A percentile compares a stretch with the other conserved stretches of the same genome.
These are phyloP conservation scores for Nothophytophthora sp. DNA, from an alignment of 352 stramenopile genomes.

Conservation along the genomic window DNA sequence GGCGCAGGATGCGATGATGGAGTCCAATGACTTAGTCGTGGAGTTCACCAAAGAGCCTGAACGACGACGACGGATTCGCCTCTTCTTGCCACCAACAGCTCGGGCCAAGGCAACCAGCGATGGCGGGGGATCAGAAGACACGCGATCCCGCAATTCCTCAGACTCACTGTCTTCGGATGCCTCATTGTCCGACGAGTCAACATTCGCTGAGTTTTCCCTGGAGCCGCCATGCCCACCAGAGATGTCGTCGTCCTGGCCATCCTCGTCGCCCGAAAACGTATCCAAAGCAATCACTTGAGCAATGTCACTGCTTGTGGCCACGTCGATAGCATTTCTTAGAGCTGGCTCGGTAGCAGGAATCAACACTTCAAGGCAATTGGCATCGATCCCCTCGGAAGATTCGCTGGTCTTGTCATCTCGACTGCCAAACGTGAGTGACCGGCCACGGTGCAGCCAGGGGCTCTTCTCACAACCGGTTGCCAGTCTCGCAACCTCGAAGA, in stretches of 20 bases:
- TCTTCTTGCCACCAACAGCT: slow-evolving; percentile 40
- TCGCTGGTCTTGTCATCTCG: slow-evolving; percentile 27
- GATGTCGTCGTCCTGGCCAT: slow-evolving; percentile 24
- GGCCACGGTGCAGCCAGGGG: slow-evolving; percentile 54
- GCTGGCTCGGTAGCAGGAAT: slow-evolving; percentile 9
- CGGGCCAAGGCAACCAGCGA: slow-evolving; percentile 24
- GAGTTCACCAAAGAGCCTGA: slow-evolving; percentile 65
- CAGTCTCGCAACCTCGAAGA: slow-evolving; percentile 80
- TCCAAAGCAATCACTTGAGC: slow-evolving; percentile 64
- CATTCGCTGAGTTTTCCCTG: slow-evolving; percentile 18
- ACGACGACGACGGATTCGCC: slow-evolving; percentile 35
- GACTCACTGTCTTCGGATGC: slow-evolving; percentile 39
- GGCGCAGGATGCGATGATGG: slow-evolving; percentile 58
- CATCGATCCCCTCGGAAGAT: slow-evolving; percentile 17
- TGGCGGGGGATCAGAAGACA: slow-evolving; percentile 55
- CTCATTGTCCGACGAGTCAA: slow-evolving; percentile 18
- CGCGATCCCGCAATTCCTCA: slow-evolving; percentile 54
- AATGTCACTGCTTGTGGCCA: slow-evolving; percentile 76
- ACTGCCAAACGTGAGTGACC: slow-evolving; percentile 39
- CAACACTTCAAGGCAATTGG: slow-evolving; percentile 14
- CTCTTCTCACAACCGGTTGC: slow-evolving; percentile 38
- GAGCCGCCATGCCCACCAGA: slow-evolving; percentile 24
- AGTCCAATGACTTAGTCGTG: slow-evolving; percentile 68
- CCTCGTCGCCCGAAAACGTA: slow-evolving; percentile 44
- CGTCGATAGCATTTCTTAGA: slow-evolving; percentile 67